Percentiles rank a stretch among this genome's conserved stretches.
Evolutionary conservation across 768 basidiomycete genomes (phyloP).

Genomic region (Omphalotus guepiniiformis): DNA sequence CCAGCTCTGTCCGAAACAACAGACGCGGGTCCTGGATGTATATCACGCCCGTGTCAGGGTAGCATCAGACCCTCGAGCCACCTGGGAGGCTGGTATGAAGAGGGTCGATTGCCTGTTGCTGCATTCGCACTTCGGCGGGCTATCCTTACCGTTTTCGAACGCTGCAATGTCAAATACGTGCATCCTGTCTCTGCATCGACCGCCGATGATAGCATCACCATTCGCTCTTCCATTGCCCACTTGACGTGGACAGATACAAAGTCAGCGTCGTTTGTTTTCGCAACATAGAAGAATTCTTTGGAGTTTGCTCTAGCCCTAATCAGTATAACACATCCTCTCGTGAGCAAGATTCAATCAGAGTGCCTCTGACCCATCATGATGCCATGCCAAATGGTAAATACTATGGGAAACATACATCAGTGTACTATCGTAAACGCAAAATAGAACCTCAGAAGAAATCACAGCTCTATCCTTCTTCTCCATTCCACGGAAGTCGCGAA

Average conservation of each 20-base stretch:
- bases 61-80: conserved; percentile 29
- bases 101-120: conserved; percentile 46
- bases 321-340: not conserved
- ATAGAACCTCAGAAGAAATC: no score
- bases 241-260: not conserved
- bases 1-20: conserved; percentile 35
- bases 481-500: not conserved
- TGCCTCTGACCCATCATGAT: no score
- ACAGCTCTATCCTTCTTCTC: not conserved
- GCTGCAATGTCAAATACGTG: conserved; percentile 32
- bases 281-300: not conserved
- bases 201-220: not conserved
- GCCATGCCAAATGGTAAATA: no score
- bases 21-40: conserved; percentile 32
- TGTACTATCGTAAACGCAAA: no score
- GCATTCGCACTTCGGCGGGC: conserved; percentile 49
- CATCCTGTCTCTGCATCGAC: conserved; percentile 43
- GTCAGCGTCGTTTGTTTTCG: not conserved
- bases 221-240: not conserved
- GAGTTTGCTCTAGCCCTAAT: not conserved
- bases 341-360: not conserved
- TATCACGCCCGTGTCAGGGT: conserved; percentile 44
- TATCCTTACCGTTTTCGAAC: conserved; percentile 29
- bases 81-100: conserved; percentile 37
- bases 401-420: no score